Conservation (phyloP, 495 filamentous ascomycete genomes). For the Tuber brumale region DNA sequence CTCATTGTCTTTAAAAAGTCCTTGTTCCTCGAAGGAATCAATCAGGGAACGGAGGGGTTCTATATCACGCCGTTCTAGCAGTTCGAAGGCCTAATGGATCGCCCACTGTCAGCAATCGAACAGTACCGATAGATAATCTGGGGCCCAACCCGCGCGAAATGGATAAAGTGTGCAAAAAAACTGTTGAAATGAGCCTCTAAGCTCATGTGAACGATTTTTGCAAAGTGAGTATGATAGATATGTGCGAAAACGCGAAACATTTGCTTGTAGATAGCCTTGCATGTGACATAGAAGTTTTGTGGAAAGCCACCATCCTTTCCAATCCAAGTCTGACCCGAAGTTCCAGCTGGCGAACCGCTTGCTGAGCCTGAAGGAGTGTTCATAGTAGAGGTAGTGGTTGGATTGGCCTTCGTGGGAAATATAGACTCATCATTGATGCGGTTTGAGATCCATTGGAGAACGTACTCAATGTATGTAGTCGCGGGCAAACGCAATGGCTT, state of each 20-base stretch:
- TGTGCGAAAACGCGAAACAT: constrained; percentile 78
- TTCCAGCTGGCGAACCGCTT: constrained; percentile 15
- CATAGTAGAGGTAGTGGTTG: constrained; percentile 45
- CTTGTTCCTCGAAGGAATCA: constrained; percentile 51
- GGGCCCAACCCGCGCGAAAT: constrained; percentile 49
- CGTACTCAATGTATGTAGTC: constrained; percentile 64
- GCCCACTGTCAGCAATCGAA: not conserved
- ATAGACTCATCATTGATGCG: constrained; percentile 64
- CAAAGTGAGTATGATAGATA: constrained; percentile 60
- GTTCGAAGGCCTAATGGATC: constrained; percentile 54
- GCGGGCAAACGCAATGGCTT: constrained; percentile 53
- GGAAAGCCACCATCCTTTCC: constrained; percentile 71
- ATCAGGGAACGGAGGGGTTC: constrained; percentile 71
- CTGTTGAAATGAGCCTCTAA: constrained; percentile 65
- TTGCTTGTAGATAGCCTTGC: constrained; percentile 69
- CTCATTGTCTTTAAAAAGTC: constrained; percentile 40
- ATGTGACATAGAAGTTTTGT: constrained; percentile 62
- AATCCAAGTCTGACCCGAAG: constrained; percentile 54
- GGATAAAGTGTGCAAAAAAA: constrained; percentile 71
- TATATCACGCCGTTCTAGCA: constrained; percentile 63
- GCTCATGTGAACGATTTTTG: constrained; percentile 60
- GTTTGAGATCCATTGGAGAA: constrained; percentile 68
- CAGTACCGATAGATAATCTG: not conserved
- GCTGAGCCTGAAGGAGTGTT: constrained; percentile 45
- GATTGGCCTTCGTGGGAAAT: constrained; percentile 58